A percentile compares a stretch with the other conserved stretches of the same genome.
Conservation (phyloP, 106 monocot species). For the Apostasia shenzhenica region DNA sequence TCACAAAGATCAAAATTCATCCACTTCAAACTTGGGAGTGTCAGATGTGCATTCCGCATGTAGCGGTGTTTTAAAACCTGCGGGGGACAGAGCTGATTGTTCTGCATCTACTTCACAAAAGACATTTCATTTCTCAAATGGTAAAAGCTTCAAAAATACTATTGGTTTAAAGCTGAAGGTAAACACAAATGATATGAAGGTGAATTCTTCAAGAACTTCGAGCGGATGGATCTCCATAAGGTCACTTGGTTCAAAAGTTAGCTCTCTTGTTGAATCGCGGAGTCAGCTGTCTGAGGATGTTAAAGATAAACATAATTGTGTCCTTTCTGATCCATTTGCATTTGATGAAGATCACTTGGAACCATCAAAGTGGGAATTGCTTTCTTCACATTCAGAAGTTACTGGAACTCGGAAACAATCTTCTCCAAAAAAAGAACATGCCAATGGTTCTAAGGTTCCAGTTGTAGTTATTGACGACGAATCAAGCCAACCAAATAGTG, state of each 20-base stretch:
- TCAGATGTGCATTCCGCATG: slow-evolving; percentile 9
- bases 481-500: slow-evolving; percentile 29
- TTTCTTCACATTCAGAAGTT: slow-evolving; percentile 40
- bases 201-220: slow-evolving; percentile 26
- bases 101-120: slow-evolving; percentile 23
- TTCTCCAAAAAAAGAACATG: slow-evolving; percentile 16
- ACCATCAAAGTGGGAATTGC: slow-evolving; percentile 75
- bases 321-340: slow-evolving; percentile 63
- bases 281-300: slow-evolving; percentile 31
- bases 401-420: slow-evolving; percentile 12
- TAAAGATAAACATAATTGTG: slow-evolving; percentile 9
- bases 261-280: slow-evolving; percentile 21
- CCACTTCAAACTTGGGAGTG: slow-evolving; percentile 20
- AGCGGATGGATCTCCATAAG: slow-evolving; percentile 64
- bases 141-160: slow-evolving; percentile 23
- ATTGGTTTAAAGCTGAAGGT: slow-evolving; percentile 25
- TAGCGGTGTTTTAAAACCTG: slow-evolving; percentile 4
- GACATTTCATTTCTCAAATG: slow-evolving; percentile 18
- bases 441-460: slow-evolving; percentile 19
- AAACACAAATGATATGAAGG: slow-evolving; percentile 25
- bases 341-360: slow-evolving; percentile 73
- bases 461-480: slow-evolving; percentile 12
- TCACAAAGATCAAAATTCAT: slow-evolving; percentile 37
- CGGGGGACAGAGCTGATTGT: slow-evolving; percentile 9
- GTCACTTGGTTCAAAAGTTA: slow-evolving; percentile 24